Conservation (phyloP, 2,329 filamentous ascomycete species). For the Exophiala calicioides region DNA sequence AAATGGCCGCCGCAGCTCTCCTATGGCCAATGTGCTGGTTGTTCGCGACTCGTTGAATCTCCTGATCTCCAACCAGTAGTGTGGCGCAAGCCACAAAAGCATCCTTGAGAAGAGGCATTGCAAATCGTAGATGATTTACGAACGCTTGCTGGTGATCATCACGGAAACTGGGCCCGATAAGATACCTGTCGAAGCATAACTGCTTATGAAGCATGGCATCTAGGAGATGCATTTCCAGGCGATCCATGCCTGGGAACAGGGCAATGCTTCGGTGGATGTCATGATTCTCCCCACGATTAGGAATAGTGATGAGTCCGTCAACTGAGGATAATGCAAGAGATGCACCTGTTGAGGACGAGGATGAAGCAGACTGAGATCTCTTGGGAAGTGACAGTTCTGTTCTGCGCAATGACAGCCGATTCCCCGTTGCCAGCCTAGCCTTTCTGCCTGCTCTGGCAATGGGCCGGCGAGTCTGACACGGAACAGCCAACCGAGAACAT, state of each 20-base stretch:
- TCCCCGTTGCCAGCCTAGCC: constrained; percentile 3
- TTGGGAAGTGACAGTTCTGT: not conserved
- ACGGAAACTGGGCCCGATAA: constrained; percentile 9
- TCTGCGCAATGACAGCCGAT: constrained; percentile 9
- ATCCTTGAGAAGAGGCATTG: constrained; percentile 5
- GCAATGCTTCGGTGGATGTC: not conserved
- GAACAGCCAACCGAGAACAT: constrained; percentile 9
- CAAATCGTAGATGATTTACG: constrained; percentile 4
- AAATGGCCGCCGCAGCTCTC: constrained; percentile 7
- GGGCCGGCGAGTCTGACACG: constrained; percentile 4
- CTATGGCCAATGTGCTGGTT: not conserved
- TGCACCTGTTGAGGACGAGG: not conserved
- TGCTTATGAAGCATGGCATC: constrained; percentile 4
- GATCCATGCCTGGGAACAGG: constrained; percentile 3
- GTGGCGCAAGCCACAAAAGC: constrained; percentile 7
- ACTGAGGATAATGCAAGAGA: not conserved
- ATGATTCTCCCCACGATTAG: not conserved
- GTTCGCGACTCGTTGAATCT: constrained; percentile 1
- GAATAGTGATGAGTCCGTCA: too few species aligned
- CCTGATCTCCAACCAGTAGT: not conserved
- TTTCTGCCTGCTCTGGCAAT: constrained; percentile 4
- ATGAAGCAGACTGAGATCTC: not conserved
- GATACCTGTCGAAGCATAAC: constrained; percentile 6
- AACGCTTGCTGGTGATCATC: constrained; percentile 9
- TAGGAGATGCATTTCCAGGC: constrained; percentile 4